These are phyloP conservation scores for Marchantia polymorpha DNA, from an alignment of 225 moss, liverwort and hornwort species.

Conservation along the genomic window DNA sequence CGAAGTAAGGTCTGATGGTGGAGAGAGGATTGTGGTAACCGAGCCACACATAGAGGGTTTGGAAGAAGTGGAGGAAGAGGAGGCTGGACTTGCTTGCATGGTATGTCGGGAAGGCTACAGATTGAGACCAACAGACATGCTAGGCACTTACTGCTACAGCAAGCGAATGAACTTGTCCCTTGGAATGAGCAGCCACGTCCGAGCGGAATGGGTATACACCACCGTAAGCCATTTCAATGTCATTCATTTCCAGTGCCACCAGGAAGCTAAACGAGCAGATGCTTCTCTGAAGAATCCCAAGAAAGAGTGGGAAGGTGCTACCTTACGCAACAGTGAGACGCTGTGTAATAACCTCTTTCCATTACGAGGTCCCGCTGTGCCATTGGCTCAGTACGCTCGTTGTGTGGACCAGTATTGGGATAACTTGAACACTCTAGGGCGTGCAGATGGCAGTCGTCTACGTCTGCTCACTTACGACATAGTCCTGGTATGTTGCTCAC, in stretches of 20 bases:
- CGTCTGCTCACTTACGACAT: conserved; percentile 91
- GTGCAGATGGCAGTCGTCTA: conserved; percentile 96
- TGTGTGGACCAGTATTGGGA: conserved; percentile 99
- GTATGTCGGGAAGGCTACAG: conserved; percentile 96
- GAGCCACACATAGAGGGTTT: conserved; percentile 90
- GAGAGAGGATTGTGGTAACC: conserved; percentile 94
- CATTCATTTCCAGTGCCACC: conserved; percentile 99
- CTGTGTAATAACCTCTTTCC: conserved; percentile 98
- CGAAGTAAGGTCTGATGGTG: conserved; percentile 91
- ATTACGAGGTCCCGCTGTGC: conserved; percentile 84
- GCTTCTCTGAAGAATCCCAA: conserved; percentile 95
- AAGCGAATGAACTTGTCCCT: conserved; percentile 88
- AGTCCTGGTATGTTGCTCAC: conserved; percentile 67
- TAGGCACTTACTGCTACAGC: conserved; percentile 92
- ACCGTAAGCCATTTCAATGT: conserved; percentile 99
- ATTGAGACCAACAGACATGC: conserved; percentile 92
- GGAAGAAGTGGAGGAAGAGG: conserved; percentile 98
- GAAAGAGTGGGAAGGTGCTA: conserved; percentile 99
- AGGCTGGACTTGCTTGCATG: conserved; percentile 98
- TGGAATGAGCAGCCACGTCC: conserved; percentile 76
- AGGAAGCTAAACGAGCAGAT: conserved; percentile 98
- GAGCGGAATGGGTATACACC: conserved; percentile 96
- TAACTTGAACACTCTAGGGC: conserved; percentile 89
- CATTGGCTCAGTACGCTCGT: conserved; percentile 86
- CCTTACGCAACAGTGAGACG: conserved; percentile 89